Percentiles rank a stretch among this genome's conserved stretches.
Conservation (phyloP, 306 rosid genomes). For the Vigna unguiculata region DNA sequence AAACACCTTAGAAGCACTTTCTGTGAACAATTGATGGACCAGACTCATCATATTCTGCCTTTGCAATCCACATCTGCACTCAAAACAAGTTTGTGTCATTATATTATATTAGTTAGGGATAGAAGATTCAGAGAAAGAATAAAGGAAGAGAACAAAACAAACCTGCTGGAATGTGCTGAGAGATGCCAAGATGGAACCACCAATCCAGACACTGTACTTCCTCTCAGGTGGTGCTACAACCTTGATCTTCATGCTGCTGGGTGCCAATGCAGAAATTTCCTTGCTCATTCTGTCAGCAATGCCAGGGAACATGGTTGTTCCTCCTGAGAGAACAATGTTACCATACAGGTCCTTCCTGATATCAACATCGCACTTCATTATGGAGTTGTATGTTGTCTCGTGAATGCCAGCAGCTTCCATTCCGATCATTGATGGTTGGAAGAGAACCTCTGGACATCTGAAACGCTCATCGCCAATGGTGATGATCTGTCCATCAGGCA, state of each 20-base stretch:
- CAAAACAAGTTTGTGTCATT: slow-evolving; percentile 18
- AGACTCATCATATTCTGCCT: slow-evolving; percentile 96
- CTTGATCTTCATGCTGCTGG: slow-evolving; percentile 99
- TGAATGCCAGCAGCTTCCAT: slow-evolving; percentile 99
- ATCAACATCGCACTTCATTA: slow-evolving; percentile 98
- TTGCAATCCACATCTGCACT: slow-evolving; percentile 98
- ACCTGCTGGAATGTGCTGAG: slow-evolving; percentile 99
- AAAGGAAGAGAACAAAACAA: slow-evolving; percentile 37
- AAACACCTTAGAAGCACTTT: slow-evolving; percentile 84
- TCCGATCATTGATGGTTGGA: slow-evolving; percentile 94
- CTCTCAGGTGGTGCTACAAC: slow-evolving; percentile 99
- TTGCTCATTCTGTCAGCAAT: slow-evolving; percentile 99
- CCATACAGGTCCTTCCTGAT: slow-evolving; percentile 97
- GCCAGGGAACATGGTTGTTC: slow-evolving; percentile 97
- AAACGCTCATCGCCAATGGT: slow-evolving; percentile 97
- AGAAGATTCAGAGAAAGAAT: slow-evolving; percentile 28
- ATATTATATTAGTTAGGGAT: too few relatives aligned
- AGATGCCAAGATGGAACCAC: slow-evolving; percentile 98
- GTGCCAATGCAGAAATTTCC: slow-evolving; percentile 97
- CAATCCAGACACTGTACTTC: slow-evolving; percentile 99
- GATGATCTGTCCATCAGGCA: slow-evolving; percentile 98
- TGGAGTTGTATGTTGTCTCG: slow-evolving; percentile 98
- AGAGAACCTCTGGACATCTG: slow-evolving; percentile 98
- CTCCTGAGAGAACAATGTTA: slow-evolving; percentile 98
- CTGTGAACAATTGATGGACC: slow-evolving; percentile 98